Evolutionary conservation across 441 rosid species (phyloP).

Genomic region (Erysimum cheiri): DNA sequence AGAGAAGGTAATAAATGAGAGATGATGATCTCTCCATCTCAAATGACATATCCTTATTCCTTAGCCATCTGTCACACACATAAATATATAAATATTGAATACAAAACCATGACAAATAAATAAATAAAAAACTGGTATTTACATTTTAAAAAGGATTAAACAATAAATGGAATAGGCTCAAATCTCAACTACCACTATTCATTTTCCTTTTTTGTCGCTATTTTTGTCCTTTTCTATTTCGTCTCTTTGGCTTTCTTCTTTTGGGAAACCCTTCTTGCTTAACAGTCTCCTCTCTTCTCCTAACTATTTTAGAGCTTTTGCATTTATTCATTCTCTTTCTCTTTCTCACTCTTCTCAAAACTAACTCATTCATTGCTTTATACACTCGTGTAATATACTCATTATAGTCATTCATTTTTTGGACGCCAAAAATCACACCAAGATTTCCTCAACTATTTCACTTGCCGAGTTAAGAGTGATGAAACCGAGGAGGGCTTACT

Average conservation of each 20-base stretch:
- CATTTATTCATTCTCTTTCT: slow-evolving; percentile 32
- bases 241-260: slow-evolving; percentile 42
- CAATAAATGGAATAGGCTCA: slow-evolving; percentile 40
- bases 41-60: slow-evolving; percentile 46
- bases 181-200: slow-evolving; percentile 42
- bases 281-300: slow-evolving; percentile 36
- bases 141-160: not conserved
- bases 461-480: slow-evolving; percentile 26
- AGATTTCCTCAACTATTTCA: slow-evolving; percentile 10
- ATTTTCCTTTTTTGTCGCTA: slow-evolving; percentile 41
- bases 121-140: not conserved
- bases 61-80: slow-evolving; percentile 41
- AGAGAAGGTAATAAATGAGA: slow-evolving; percentile 35
- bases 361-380: slow-evolving; percentile 31
- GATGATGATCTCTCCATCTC: slow-evolving; percentile 39
- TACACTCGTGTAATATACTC: not conserved
- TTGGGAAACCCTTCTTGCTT: slow-evolving; percentile 42
- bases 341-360: slow-evolving; percentile 27
- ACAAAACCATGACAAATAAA: not conserved
- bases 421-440: slow-evolving; percentile 23
- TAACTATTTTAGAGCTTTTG: slow-evolving; percentile 41
- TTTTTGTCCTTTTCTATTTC: slow-evolving; percentile 39
- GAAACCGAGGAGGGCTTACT: slow-evolving; percentile 26
- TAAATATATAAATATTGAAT: slow-evolving; percentile 10
- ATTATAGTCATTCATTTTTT: not conserved